These are phyloP conservation scores for Eucalyptus decipiens DNA, from an alignment of 345 rosid genomes.

Conservation along the genomic window DNA sequence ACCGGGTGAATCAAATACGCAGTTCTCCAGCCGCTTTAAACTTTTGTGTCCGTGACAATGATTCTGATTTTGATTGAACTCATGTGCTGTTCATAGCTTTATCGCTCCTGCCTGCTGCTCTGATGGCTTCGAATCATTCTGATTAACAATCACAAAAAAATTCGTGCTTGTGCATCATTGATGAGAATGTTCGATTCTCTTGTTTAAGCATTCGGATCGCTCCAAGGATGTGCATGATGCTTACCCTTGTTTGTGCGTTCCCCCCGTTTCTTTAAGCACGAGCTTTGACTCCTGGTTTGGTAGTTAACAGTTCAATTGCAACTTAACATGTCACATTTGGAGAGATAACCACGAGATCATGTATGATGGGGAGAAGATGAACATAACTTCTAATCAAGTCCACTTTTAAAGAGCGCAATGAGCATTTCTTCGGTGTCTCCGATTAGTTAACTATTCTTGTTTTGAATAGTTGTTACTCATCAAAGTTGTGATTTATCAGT, in stretches of 20 bases:
- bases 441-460: background rate
- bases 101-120: background rate
- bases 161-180: background rate
- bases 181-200: background rate
- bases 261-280: background rate
- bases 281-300: background rate
- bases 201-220: background rate
- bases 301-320: background rate
- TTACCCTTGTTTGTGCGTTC: background rate
- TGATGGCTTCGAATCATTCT: background rate
- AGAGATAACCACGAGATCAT: background rate
- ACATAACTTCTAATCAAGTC: background rate
- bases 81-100: background rate
- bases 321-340: background rate
- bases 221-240: background rate
- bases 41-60: background rate
- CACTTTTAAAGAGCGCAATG: background rate
- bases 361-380: background rate
- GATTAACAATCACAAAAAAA: background rate
- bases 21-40: background rate
- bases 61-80: background rate
- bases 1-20: background rate
- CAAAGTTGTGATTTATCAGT: background rate
- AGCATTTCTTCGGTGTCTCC: background rate
- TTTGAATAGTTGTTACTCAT: background rate